phyloP scores from a whole-genome alignment of 225 moss, liverwort and hornwort genomes.

The Pleurozium schreberi region DNA sequence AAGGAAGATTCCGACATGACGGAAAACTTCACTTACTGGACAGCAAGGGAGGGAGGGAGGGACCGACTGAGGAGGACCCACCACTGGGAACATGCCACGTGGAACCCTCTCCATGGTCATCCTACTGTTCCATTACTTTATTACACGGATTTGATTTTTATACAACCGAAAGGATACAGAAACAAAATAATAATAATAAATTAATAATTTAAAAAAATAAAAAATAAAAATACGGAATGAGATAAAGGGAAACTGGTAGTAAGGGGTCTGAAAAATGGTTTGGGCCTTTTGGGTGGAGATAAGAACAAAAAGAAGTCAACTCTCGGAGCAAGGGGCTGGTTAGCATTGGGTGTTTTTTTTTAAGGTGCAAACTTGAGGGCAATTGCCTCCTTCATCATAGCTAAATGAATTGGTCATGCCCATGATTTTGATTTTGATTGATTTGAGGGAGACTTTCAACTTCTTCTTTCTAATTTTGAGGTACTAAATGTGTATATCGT shows the following conservation, averaged over 20 bases:
- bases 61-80: too few relatives aligned
- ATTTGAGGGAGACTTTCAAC: background rate
- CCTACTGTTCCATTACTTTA: too few relatives aligned
- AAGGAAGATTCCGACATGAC: too few relatives aligned
- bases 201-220: background rate
- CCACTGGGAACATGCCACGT: too few relatives aligned
- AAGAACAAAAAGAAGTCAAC: constrained; percentile 28
- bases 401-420: background rate
- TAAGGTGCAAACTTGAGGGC: background rate
- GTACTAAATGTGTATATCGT: too few relatives aligned
- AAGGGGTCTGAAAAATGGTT: background rate
- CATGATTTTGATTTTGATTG: background rate
- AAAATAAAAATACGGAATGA: background rate
- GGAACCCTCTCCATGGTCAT: too few relatives aligned
- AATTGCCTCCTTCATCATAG: background rate
- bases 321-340: background rate
- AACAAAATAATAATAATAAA: too few relatives aligned
- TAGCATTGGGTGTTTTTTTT: background rate
- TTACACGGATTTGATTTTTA: too few relatives aligned
- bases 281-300: background rate
- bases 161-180: too few relatives aligned
- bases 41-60: too few relatives aligned
- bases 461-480: background rate
- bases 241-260: background rate
- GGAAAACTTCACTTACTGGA: too few relatives aligned